Evolutionary conservation across 768 basidiomycete species (phyloP).

Genomic region (Filobasidium wieringae): DNA sequence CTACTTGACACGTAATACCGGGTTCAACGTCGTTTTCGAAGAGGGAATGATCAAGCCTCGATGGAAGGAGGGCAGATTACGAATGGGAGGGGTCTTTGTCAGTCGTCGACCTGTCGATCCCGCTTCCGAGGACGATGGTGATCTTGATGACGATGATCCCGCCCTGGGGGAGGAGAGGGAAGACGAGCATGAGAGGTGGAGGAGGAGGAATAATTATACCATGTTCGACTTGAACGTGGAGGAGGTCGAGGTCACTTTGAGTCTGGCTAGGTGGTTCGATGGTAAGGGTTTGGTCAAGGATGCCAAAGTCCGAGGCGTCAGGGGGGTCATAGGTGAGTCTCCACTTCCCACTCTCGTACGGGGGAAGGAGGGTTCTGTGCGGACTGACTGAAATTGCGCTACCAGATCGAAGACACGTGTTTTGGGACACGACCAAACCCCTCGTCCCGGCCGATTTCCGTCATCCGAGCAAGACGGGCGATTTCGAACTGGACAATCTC

Average conservation of each 20-base stretch:
- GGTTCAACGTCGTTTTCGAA: slow-evolving; percentile 55
- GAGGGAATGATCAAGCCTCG: neutral
- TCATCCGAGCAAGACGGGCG: slow-evolving; percentile 59
- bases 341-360: neutral
- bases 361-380: neutral
- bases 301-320: slow-evolving; percentile 83
- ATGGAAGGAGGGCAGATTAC: slow-evolving; percentile 46
- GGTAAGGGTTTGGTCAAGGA: slow-evolving; percentile 86
- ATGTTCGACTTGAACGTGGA: slow-evolving; percentile 90
- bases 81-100: slow-evolving; percentile 57
- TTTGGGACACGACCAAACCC: slow-evolving; percentile 72
- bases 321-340: slow-evolving; percentile 75
- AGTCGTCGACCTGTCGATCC: slow-evolving; percentile 56
- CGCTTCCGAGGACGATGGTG: slow-evolving; percentile 51
- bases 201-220: slow-evolving; percentile 53
- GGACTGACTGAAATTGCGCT: neutral
- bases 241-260: slow-evolving; percentile 88
- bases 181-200: slow-evolving; percentile 17
- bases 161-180: neutral
- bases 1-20: slow-evolving; percentile 85
- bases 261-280: slow-evolving; percentile 82
- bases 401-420: slow-evolving; percentile 72
- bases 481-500: slow-evolving; percentile 82
- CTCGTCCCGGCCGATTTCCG: slow-evolving; percentile 71
- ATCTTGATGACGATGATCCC: neutral